Percentiles rank a stretch among this genome's conserved stretches.
These are phyloP conservation scores for Schizochytrium sp. DNA, from an alignment of 108 stramenopile genomes.

Conservation along the genomic window DNA sequence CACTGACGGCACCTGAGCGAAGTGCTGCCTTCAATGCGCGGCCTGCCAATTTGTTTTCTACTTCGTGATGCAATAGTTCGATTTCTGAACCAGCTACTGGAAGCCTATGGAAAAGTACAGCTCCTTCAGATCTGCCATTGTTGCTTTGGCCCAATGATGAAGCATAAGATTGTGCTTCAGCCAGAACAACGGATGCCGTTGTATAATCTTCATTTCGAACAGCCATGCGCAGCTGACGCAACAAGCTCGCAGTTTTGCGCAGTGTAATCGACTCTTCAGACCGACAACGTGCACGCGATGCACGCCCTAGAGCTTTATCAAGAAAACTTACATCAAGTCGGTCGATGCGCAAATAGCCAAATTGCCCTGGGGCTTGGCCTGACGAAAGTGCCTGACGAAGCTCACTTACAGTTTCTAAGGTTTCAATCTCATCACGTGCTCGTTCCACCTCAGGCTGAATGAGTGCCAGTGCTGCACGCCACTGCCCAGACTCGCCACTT, in stretches of 20 bases:
- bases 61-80: slow-evolving; percentile 6
- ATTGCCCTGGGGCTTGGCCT: slow-evolving; percentile 34
- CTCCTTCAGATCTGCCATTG: not conserved
- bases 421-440: not conserved
- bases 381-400: slow-evolving; percentile 4
- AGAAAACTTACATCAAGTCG: not conserved
- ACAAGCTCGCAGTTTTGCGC: slow-evolving; percentile 37
- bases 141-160: not conserved
- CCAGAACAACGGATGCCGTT: slow-evolving; percentile 39
- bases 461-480: slow-evolving; percentile 23
- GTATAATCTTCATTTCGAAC: slow-evolving; percentile 7
- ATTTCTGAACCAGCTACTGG: slow-evolving; percentile 27
- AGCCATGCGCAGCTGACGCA: slow-evolving; percentile 34
- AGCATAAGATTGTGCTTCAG: slow-evolving; percentile 32
- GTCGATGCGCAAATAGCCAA: slow-evolving; percentile 43
- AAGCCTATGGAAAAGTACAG: not conserved
- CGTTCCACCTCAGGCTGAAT: slow-evolving; percentile 45
- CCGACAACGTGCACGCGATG: not conserved
- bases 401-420: slow-evolving; percentile 9
- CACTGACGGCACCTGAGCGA: slow-evolving; percentile 36
- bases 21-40: slow-evolving; percentile 30
- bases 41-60: slow-evolving; percentile 22
- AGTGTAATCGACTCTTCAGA: slow-evolving; percentile 24
- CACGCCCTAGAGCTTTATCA: not conserved
- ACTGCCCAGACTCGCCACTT: not conserved